Evolutionary conservation across 1,139 yeast genomes (phyloP).

Genomic region (Protomyces pachydermus): DNA sequence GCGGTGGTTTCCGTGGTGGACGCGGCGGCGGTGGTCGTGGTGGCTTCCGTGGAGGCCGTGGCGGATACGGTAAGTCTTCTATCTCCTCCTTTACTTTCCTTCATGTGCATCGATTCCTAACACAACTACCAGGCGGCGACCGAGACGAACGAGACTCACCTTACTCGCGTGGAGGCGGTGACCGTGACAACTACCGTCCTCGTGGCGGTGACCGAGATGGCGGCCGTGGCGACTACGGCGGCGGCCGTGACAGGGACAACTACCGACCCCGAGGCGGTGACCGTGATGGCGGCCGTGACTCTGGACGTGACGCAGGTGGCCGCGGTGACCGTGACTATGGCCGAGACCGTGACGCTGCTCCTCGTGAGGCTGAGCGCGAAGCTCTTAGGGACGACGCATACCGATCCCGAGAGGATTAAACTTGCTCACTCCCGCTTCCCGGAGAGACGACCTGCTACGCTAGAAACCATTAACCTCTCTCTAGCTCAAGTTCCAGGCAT

Average conservation of each 20-base stretch:
- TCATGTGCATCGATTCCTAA: background rate
- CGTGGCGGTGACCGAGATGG: conserved; percentile 19
- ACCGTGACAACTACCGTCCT: conserved; percentile 22
- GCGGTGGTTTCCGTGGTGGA: conserved; percentile 25
- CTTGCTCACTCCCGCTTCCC: background rate
- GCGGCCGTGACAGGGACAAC: conserved; percentile 18
- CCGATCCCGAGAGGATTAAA: background rate
- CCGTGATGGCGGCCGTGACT: background rate
- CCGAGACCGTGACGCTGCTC: conserved; percentile 21
- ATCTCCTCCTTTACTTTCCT: too few species aligned
- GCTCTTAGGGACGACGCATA: conserved; percentile 20
- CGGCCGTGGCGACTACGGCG: conserved; percentile 22
- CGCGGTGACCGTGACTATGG: conserved; percentile 13
- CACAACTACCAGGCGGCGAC: conserved; percentile 4
- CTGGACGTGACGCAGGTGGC: conserved; percentile 9
- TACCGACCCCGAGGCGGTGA: conserved; percentile 11
- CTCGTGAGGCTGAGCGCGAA: conserved; percentile 18
- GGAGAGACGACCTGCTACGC: background rate
- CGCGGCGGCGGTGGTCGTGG: conserved; percentile 25
- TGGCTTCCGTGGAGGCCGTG: conserved; percentile 26
- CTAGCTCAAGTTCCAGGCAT: too few species aligned
- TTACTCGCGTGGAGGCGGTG: conserved; percentile 26
- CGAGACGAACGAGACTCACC: conserved; percentile 25
- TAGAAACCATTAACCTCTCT: too few species aligned
- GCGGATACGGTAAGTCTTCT: conserved; percentile 14